Percentiles rank a stretch among this genome's conserved stretches.
phyloP scores from a whole-genome alignment of 108 stramenopile species.

The Cyclostephanos tholiformis region DNA sequence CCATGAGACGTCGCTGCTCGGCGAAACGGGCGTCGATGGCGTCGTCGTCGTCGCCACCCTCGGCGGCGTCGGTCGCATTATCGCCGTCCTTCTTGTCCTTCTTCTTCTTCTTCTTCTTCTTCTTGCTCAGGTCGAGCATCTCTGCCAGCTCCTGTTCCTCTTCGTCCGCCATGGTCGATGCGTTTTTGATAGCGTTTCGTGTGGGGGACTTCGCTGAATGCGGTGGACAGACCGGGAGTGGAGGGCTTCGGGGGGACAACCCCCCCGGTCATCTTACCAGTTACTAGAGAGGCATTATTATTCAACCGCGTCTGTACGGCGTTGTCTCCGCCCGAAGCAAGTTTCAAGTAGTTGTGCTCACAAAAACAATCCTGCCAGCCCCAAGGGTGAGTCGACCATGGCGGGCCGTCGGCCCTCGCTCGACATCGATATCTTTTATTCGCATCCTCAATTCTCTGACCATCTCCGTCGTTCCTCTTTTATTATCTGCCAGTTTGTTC shows the following conservation, averaged over 20 bases:
- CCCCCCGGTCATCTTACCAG: not conserved
- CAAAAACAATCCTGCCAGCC: conserved; percentile 50
- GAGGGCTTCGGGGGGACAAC: not conserved
- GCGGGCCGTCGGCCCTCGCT: not conserved
- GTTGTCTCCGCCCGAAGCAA: not conserved
- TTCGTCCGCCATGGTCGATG: conserved; percentile 41
- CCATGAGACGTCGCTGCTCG: conserved; percentile 68
- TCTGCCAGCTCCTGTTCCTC: conserved; percentile 87
- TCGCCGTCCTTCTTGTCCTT: conserved; percentile 62
- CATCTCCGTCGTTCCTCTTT: not conserved
- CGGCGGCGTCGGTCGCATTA: conserved; percentile 2
- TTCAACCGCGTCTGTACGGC: not conserved
- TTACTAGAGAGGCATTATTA: no score
- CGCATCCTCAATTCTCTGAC: not conserved
- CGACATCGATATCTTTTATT: not conserved
- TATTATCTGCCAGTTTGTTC: conserved; percentile 5
- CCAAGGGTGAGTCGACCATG: conserved; percentile 27
- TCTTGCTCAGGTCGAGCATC: conserved; percentile 87
- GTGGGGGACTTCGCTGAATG: not conserved
- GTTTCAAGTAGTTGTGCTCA: no score
- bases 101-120: conserved; percentile 95
- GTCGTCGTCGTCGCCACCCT: conserved; percentile 34
- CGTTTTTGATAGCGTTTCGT: no score
- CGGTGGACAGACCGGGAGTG: not conserved
- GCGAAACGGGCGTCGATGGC: conserved; percentile 48